These are phyloP conservation scores for Penicillium samsonianum DNA, from an alignment of 495 filamentous ascomycete genomes.

Conservation along the genomic window DNA sequence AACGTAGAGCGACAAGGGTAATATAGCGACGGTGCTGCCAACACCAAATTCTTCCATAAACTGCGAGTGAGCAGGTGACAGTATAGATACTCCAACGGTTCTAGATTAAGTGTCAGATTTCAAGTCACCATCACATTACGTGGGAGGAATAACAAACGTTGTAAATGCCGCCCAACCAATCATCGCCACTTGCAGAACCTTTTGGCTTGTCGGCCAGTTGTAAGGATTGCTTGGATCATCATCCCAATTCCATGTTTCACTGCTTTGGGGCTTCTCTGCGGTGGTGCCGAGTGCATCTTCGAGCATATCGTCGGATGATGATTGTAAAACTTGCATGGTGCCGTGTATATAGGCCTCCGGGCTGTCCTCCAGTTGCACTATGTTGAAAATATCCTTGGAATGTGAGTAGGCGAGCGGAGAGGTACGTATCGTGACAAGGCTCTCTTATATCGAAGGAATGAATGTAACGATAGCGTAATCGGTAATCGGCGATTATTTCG, in stretches of 20 bases:
- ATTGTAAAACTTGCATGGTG: background rate
- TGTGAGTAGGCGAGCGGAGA: too few species aligned
- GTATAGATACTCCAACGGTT: conserved; percentile 55
- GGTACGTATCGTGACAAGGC: too few species aligned
- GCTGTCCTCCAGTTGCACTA: background rate
- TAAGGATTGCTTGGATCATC: conserved; percentile 28
- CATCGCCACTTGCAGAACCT: conserved; percentile 24
- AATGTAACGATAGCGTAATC: background rate
- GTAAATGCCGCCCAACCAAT: conserved; percentile 25
- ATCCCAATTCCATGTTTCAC: conserved; percentile 17
- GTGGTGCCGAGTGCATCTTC: background rate
- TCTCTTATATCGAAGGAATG: too few species aligned
- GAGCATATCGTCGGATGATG: background rate
- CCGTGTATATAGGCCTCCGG: background rate
- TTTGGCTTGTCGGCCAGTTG: conserved; percentile 24
- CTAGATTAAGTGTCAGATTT: conserved; percentile 30
- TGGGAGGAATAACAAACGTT: conserved; percentile 14
- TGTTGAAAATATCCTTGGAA: background rate
- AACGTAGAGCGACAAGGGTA: conserved; percentile 57
- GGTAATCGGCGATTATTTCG: background rate
- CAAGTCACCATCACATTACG: background rate
- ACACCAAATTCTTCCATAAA: conserved; percentile 50
- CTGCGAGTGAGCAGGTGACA: conserved; percentile 46
- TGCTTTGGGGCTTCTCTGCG: background rate
- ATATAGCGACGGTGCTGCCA: conserved; percentile 51